These are phyloP conservation scores for Cupressus sempervirens DNA, from an alignment of 75 land plant genomes.

Conservation along the genomic window DNA sequence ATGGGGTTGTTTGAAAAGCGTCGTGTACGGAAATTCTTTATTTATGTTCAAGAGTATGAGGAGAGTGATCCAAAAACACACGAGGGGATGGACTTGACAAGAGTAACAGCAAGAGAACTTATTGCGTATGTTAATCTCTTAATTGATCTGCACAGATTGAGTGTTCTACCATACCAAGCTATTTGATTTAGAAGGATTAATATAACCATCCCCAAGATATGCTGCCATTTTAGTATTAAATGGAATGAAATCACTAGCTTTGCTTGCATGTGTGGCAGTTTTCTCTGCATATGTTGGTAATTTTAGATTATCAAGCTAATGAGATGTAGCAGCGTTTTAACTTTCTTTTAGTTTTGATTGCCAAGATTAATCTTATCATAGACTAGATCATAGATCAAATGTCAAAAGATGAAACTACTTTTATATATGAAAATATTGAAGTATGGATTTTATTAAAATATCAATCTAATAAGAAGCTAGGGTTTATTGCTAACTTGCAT, in stretches of 20 bases:
- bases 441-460: neutral
- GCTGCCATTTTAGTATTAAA: neutral
- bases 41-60: conserved; percentile 62
- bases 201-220: neutral
- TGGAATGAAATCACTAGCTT: neutral
- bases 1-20: conserved; percentile 77
- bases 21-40: conserved; percentile 67
- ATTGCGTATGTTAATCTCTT: conserved; percentile 32
- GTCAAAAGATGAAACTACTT: neutral
- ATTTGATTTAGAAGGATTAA: neutral
- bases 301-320: neutral
- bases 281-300: neutral
- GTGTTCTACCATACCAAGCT: neutral
- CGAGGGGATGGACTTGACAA: conserved; percentile 59
- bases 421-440: neutral
- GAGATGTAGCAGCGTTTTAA: neutral
- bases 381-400: neutral
- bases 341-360: neutral
- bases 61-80: conserved; percentile 62
- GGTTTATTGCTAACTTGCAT: neutral
- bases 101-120: conserved; percentile 58
- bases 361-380: neutral
- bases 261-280: neutral
- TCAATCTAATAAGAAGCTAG: neutral
- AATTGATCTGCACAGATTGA: neutral